Percentiles rank a stretch among this genome's conserved stretches.
These are phyloP conservation scores for Coemansia reversa DNA, from an alignment of 192 early-diverging fungal genomes.

Conservation along the genomic window DNA sequence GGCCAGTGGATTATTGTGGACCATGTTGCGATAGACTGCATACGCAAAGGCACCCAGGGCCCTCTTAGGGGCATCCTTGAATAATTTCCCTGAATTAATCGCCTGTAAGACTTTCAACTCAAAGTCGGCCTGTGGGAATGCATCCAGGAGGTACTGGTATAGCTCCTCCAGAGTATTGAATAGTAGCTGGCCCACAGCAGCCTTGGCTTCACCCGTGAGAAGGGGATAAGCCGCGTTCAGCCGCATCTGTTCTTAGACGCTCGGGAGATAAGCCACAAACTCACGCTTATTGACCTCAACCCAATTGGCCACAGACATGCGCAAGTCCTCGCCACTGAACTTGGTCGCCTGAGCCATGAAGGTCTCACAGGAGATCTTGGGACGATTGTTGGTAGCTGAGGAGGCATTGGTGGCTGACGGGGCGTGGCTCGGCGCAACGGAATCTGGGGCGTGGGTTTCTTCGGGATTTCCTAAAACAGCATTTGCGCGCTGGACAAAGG, in stretches of 20 bases:
- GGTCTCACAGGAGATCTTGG: not conserved
- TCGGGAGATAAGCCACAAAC: no score
- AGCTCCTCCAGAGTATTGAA: no score
- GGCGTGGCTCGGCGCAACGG: not conserved
- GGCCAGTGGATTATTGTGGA: not conserved
- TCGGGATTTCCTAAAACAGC: not conserved
- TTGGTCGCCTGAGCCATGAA: not conserved
- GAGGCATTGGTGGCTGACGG: not conserved
- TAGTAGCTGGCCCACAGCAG: no score
- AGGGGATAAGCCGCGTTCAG: no score
- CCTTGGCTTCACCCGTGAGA: no score
- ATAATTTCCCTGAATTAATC: not conserved
- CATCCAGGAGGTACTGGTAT: not conserved
- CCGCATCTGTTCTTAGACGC: no score
- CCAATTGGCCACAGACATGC: no score
- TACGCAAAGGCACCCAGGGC: not conserved
- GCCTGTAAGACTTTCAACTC: not conserved
- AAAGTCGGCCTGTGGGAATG: not conserved
- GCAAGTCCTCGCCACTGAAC: not conserved
- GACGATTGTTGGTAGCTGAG: not conserved
- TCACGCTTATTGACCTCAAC: no score
- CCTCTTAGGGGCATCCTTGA: not conserved
- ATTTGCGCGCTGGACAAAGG: not conserved
- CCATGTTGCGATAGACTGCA: not conserved
- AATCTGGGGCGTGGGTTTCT: no score